Evolutionary conservation across 305 asterid species (phyloP), one percentile per base, ranked within the genome.

Genomic region (Salvia sclarea): DNA sequence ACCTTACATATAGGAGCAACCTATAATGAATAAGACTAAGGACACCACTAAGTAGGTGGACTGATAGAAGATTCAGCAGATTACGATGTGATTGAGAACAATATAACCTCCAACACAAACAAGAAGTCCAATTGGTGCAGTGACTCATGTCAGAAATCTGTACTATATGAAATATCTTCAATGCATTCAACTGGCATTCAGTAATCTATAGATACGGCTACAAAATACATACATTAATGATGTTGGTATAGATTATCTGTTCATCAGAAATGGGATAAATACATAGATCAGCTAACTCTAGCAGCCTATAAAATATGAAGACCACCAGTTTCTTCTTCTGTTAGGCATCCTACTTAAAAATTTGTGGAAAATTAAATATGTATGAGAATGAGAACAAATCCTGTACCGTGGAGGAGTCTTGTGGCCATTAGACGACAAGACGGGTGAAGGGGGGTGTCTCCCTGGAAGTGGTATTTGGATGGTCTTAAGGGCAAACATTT

Each of bases 401-500:
- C 3, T 28, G 52, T 82, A 86, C 93, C 86, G 70, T 18, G 75
- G 75, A 52, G 85, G 84, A 48, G 76, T 50, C 69, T 65, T 75
- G 24, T 54, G 76, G 53, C 79, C 85, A 53, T 79, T 80, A 68
- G 81, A 48, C 66, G 81, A 48, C 66, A 73, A 40, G 65, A 62
- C 43, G 50, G 87, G 80, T 28, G 91, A 84, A 40, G 87, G 94
- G 38, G 88, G 87, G 69, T 87, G 94, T 75, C 88, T 78, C 68
- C 95, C 95, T 0, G 90, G 90, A 69, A 74, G 68, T 3, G 95
- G 95, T 72, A 88, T 84, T 70, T 81, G 87, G 69, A 88, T 82
- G 16, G 90, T 84, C 76, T 84, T 86, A 22, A 80, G 81, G 71
- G 90, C 92, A 82, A 86, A 88, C 90, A 88, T 88, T 78, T 85